Percentiles rank a stretch among this genome's conserved stretches.
Conservation (phyloP, 2,329 filamentous ascomycete species). For the Drechslera avenae region DNA sequence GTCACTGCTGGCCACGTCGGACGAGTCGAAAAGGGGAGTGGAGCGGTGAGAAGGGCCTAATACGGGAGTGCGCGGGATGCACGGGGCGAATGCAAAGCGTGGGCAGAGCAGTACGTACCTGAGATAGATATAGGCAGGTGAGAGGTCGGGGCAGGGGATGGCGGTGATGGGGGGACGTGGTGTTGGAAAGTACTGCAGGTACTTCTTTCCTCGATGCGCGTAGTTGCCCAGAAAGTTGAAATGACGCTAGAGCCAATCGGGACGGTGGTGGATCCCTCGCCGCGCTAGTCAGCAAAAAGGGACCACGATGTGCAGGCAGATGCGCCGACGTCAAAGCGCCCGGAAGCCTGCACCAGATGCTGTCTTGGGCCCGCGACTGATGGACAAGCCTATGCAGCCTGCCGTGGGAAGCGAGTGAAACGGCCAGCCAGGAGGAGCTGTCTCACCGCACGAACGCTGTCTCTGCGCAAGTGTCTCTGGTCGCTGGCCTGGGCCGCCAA, state of each 20-base stretch:
- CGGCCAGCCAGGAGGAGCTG: slow-evolving; percentile 32
- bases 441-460: slow-evolving; percentile 32
- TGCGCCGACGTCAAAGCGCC: slow-evolving; percentile 26
- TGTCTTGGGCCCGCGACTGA: slow-evolving; percentile 1
- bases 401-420: neutral
- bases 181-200: slow-evolving; percentile 42
- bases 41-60: slow-evolving; percentile 36
- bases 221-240: slow-evolving; percentile 35
- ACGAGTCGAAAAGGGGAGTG: slow-evolving; percentile 43
- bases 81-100: slow-evolving; percentile 20
- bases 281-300: slow-evolving; percentile 17
- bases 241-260: slow-evolving; percentile 31
- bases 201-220: slow-evolving; percentile 47
- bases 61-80: slow-evolving; percentile 28
- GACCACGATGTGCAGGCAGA: slow-evolving; percentile 24
- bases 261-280: slow-evolving; percentile 28
- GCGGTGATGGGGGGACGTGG: slow-evolving; percentile 36
- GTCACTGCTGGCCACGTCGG: slow-evolving; percentile 39
- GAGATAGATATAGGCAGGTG: slow-evolving; percentile 26
- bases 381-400: slow-evolving; percentile 10
- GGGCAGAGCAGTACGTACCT: slow-evolving; percentile 38
- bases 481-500: neutral
- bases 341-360: slow-evolving; percentile 8
- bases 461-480: neutral
- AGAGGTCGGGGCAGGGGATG: slow-evolving; percentile 36